Evolutionary conservation across 2,329 filamentous ascomycete species (phyloP).

Genomic region (Beauveria sp.): DNA sequence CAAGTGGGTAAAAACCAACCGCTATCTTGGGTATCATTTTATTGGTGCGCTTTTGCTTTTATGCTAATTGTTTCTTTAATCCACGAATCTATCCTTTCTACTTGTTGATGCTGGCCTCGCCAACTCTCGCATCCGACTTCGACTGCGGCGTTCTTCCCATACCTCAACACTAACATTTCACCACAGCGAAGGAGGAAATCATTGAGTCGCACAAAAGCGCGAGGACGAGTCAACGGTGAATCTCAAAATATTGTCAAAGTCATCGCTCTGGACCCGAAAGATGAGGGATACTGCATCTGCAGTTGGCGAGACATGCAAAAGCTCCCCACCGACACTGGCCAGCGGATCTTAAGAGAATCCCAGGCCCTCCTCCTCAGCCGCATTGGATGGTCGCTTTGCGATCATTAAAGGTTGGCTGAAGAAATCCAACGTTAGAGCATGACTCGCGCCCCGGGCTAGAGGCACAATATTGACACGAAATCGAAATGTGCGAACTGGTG

Average conservation of each 20-base stretch:
- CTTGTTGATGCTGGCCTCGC: too few relatives aligned
- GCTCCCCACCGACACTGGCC: not conserved
- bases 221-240: not conserved
- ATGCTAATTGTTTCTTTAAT: too few relatives aligned
- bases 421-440: not conserved
- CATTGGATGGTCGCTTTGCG: not conserved
- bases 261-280: not conserved
- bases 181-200: not conserved
- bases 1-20: too few relatives aligned
- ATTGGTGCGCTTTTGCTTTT: too few relatives aligned
- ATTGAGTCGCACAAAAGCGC: not conserved
- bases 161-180: too few relatives aligned
- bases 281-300: not conserved
- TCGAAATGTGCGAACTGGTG: not conserved
- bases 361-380: not conserved
- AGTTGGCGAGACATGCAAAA: not conserved
- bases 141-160: too few relatives aligned
- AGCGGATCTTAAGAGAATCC: not conserved
- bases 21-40: too few relatives aligned
- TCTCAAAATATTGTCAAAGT: not conserved
- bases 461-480: not conserved
- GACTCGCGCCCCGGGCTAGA: not conserved
- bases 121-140: too few relatives aligned
- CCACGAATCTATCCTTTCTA: too few relatives aligned
- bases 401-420: not conserved